Percentiles rank a stretch among this genome's conserved stretches.
These are phyloP conservation scores for Neobulgaria alba DNA, from an alignment of 2,329 filamentous ascomycete genomes.

Conservation along the genomic window DNA sequence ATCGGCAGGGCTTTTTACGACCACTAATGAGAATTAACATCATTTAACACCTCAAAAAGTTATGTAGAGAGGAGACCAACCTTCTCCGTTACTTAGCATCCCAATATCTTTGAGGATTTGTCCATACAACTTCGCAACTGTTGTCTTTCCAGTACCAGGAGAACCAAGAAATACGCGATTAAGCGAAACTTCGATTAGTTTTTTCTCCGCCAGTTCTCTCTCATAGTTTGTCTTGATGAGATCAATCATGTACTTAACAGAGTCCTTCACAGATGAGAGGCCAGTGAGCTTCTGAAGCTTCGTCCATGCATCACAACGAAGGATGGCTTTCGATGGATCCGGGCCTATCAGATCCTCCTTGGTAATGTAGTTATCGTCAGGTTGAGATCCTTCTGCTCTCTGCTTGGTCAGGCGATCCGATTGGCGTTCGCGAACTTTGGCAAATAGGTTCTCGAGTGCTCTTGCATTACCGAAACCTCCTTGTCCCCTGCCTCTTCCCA, in stretches of 20 bases:
- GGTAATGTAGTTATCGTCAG: conserved; percentile 51
- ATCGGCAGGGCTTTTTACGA: conserved; percentile 65
- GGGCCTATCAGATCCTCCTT: conserved; percentile 66
- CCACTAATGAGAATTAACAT: conserved; percentile 40
- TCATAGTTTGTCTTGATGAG: conserved; percentile 55
- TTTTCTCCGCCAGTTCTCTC: conserved; percentile 54
- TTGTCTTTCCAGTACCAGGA: conserved; percentile 71
- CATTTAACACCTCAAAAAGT: too few species aligned
- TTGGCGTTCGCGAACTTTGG: conserved; percentile 48
- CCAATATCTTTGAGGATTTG: conserved; percentile 60
- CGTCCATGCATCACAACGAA: conserved; percentile 45
- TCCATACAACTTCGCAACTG: conserved; percentile 65
- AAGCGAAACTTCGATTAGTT: conserved; percentile 49
- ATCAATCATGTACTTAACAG: conserved; percentile 50
- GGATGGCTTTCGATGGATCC: conserved; percentile 47
- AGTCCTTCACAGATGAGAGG: conserved; percentile 51
- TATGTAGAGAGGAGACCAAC: conserved; percentile 33
- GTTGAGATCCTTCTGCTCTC: conserved; percentile 29
- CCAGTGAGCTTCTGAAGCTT: conserved; percentile 52
- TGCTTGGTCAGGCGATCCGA: conserved; percentile 43
- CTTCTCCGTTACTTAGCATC: conserved; percentile 58
- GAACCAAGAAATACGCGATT: conserved; percentile 64
- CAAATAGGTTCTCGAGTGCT: conserved; percentile 53
- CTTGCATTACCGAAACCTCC: conserved; percentile 69
- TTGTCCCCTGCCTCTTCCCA: conserved; percentile 53